Evolutionary conservation across 2,329 filamentous ascomycete species (phyloP).

Genomic region (Cordyceps militaris): DNA sequence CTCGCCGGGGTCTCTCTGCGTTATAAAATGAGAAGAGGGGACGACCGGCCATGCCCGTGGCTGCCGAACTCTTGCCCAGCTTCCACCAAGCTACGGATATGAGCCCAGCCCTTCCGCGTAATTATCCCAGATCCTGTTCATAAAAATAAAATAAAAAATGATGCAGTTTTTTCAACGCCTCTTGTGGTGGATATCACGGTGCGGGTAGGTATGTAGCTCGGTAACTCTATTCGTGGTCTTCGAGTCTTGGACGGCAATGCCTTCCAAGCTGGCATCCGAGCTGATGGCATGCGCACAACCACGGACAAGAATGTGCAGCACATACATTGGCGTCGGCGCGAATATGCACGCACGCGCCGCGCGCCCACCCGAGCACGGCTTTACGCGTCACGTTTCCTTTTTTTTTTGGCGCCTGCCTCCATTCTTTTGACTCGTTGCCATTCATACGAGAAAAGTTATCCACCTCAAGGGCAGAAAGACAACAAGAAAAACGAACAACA

Average conservation of each 20-base stretch:
- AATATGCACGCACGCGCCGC: slow-evolving; percentile 7
- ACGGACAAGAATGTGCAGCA: slow-evolving; percentile 1
- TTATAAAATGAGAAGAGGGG: slow-evolving; percentile 1
- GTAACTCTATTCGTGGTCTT: neutral
- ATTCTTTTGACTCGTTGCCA: neutral
- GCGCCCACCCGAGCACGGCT: neutral
- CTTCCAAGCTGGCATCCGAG: slow-evolving; percentile 5
- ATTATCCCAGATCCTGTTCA: neutral
- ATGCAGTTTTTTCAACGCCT: neutral
- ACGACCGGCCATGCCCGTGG: neutral
- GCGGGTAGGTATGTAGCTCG: too few relatives aligned
- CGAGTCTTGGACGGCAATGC: neutral
- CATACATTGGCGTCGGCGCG: neutral
- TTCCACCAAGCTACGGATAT: slow-evolving; percentile 4
- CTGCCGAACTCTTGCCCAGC: neutral
- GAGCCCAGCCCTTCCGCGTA: neutral
- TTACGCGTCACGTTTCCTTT: neutral
- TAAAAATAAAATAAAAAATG: neutral
- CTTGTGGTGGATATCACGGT: too few relatives aligned
- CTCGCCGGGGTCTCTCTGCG: neutral
- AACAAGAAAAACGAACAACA: neutral
- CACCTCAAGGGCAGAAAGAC: slow-evolving; percentile 4
- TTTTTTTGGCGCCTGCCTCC: neutral
- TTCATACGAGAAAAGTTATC: neutral
- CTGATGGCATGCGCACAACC: neutral